phyloP scores from a whole-genome alignment of 2,329 filamentous ascomycete genomes.

The Alternaria triticimaculans region DNA sequence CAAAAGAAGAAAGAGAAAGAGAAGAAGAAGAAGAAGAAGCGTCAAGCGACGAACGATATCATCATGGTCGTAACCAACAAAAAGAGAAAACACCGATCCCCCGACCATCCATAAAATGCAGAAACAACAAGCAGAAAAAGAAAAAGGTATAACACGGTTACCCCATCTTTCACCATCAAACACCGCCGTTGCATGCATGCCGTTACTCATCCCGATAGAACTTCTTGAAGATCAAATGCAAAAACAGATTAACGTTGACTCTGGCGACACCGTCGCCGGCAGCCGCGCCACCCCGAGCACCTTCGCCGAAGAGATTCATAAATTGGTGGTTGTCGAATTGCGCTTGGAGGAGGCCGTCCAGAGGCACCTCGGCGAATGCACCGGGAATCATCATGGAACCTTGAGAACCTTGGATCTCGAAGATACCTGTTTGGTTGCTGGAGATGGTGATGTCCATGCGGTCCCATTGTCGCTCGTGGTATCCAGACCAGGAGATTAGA shows the following conservation, averaged over 20 bases:
- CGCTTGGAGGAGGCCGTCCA: constrained; percentile 93
- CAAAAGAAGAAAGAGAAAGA: not conserved
- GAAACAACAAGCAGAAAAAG: not conserved
- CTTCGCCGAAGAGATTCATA: constrained; percentile 78
- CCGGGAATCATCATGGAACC: constrained; percentile 96
- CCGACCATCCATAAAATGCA: not conserved
- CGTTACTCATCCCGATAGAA: constrained; percentile 70
- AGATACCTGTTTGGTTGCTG: constrained; percentile 91
- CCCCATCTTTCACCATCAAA: not conserved
- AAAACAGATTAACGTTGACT: constrained; percentile 93
- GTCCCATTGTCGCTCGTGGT: constrained; percentile 82
- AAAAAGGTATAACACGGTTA: constrained; percentile 1
- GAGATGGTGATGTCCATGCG: constrained; percentile 93
- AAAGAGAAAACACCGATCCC: not conserved
- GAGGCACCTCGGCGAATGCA: constrained; percentile 83
- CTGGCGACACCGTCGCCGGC: constrained; percentile 60
- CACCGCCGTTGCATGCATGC: not conserved
- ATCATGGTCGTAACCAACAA: constrained; percentile 1
- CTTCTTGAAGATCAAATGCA: constrained; percentile 98
- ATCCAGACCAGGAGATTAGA: constrained; percentile 87
- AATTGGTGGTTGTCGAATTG: constrained; percentile 98
- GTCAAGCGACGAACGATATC: not conserved
- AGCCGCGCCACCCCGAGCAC: constrained; percentile 23
- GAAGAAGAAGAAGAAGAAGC: not conserved
- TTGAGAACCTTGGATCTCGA: constrained; percentile 87